Evolutionary conservation across 2,329 filamentous ascomycete species (phyloP), one percentile per base, ranked within the genome.

Genomic region (Pseudogymnoascus destructans): DNA sequence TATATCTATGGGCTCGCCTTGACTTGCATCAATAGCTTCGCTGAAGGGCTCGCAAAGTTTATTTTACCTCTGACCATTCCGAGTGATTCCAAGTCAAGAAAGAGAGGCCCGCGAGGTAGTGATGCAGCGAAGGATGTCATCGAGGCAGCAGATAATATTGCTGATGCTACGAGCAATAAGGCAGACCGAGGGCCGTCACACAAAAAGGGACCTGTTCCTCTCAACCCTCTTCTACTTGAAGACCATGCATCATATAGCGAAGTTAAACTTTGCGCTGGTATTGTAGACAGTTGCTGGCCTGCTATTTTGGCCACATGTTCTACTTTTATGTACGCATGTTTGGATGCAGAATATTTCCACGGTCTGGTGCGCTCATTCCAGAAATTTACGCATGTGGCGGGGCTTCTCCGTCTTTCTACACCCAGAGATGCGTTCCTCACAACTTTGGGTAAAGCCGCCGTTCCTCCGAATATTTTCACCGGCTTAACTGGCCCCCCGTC

Each of bases 331-430:
- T 95, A 95, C 68, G 89, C 93, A 27, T 84, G 92, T 0, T 75
- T 98, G 3, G 93, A 98, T 68, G 86, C 89, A 1, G 90, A 96
- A 57, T 96, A 93, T 65, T 98, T 97, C 66, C 91, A 96, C 64
- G 83, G 86, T 8, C 75, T 98, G 1, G 92, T 98, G 21, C 82
- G 93, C 63, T 88, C 92, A 0, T 95, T 97, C 64, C 93, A 98
- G 66, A 90, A 95, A 63, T 88, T 98, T 66, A 87, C 93, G 0
- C 95, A 98, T 69, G 92, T 97, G 2, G 89, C 93, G 36, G 95
- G 93, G 4, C 76, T 98, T 52, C 73, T 98, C 7, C 84, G 91
- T 62, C 79, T 97, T 8, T 76, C 79, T 10, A 96, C 92, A 0
- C 91, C 93, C 0, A 79, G 93, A 63, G 93, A 98, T 75, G 93